Evolutionary conservation across 2,329 filamentous ascomycete genomes (phyloP).

Genomic region (Trichoderma koningii): DNA sequence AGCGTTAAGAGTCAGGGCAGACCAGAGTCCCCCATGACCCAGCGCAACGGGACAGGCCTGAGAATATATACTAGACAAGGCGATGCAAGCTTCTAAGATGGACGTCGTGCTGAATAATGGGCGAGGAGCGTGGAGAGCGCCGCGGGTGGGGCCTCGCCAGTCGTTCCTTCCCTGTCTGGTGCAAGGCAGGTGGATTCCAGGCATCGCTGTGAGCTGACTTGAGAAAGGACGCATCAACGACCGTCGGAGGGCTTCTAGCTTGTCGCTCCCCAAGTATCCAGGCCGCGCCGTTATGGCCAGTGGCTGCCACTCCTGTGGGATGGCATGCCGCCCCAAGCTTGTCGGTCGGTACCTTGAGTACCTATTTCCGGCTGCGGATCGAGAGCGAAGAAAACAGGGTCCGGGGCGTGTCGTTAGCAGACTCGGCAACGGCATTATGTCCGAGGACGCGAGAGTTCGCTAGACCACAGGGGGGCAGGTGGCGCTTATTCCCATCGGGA

Average conservation of each 20-base stretch:
- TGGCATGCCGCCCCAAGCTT: not conserved
- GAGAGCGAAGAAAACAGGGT: not conserved
- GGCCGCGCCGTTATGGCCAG: not conserved
- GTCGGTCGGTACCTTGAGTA: not conserved
- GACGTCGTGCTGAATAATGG: constrained; percentile 17
- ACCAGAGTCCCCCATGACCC: not conserved
- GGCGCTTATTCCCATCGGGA: not conserved
- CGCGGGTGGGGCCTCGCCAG: not conserved
- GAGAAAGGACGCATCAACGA: constrained; percentile 2
- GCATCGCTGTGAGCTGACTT: constrained; percentile 18
- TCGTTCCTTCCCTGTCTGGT: not conserved
- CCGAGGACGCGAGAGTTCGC: constrained; percentile 37
- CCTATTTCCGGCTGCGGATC: constrained; percentile 24
- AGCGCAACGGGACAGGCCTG: constrained; percentile 15
- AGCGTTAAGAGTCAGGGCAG: not conserved
- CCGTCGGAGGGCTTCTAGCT: not conserved
- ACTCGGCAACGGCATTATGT: constrained; percentile 46
- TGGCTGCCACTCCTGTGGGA: constrained; percentile 5
- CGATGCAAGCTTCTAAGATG: not conserved
- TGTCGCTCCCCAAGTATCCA: not conserved
- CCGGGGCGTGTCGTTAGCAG: constrained; percentile 29
- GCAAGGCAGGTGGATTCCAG: not conserved
- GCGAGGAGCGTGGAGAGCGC: too few relatives aligned
- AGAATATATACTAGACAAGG: constrained; percentile 20
- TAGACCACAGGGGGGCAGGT: not conserved